Conservation (phyloP, 1,139 yeast species). For the Pneumocystis murina region DNA sequence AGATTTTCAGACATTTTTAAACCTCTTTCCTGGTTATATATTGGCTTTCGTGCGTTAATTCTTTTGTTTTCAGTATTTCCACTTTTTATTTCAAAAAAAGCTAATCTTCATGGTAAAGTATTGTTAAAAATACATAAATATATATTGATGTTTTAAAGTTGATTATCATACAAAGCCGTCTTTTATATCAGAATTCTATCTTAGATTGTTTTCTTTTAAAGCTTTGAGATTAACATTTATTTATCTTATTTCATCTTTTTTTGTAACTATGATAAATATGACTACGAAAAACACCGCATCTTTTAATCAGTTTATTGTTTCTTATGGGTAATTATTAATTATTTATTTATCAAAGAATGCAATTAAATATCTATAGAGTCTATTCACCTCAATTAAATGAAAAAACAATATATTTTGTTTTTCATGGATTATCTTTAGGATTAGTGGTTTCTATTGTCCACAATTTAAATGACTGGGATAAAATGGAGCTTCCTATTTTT, state of each 20-base stretch:
- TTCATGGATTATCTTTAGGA: constrained; percentile 30
- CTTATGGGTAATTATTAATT: constrained; percentile 3
- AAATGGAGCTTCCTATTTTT: constrained; percentile 34
- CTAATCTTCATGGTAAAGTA: constrained; percentile 16
- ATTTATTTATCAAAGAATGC: background rate
- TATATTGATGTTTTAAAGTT: constrained; percentile 20
- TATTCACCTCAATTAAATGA: constrained; percentile 48
- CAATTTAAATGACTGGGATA: constrained; percentile 44
- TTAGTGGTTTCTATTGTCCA: constrained; percentile 40
- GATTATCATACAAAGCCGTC: background rate
- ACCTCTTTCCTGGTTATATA: constrained; percentile 4
- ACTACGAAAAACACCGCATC: constrained; percentile 5
- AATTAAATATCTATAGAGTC: constrained; percentile 15
- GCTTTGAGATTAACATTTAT: constrained; percentile 4
- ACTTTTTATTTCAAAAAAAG: constrained; percentile 21
- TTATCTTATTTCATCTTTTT: constrained; percentile 6
- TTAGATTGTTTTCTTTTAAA: constrained; percentile 5
- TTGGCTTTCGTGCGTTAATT: constrained; percentile 14
- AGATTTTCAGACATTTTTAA: background rate
- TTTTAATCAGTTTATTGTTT: constrained; percentile 2
- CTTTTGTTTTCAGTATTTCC: constrained; percentile 17
- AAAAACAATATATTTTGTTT: constrained; percentile 41
- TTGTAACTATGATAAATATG: constrained; percentile 10
- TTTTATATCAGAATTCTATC: constrained; percentile 8
- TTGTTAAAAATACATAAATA: constrained; percentile 14